Conservation (phyloP, 2,329 filamentous ascomycete genomes). For the Aureobasidium lini region DNA sequence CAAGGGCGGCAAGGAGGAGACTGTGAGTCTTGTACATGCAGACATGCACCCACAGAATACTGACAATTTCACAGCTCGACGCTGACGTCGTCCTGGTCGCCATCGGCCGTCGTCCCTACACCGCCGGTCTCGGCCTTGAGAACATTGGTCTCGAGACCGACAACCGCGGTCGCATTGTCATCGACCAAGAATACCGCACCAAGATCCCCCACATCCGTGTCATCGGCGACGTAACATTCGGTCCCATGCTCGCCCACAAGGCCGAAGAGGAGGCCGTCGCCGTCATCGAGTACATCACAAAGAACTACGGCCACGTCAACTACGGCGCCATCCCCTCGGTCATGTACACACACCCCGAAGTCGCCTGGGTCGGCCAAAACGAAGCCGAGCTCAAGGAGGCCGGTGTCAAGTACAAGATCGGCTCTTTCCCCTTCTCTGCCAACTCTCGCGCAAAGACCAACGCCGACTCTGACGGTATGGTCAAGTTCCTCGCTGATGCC, state of each 20-base stretch:
- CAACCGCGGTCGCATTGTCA: slow-evolving; percentile 88
- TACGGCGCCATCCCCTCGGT: slow-evolving; percentile 95
- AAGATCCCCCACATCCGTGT: slow-evolving; percentile 96
- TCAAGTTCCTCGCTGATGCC: slow-evolving; percentile 94
- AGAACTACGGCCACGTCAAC: slow-evolving; percentile 97
- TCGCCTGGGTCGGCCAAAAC: slow-evolving; percentile 96
- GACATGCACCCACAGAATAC: not conserved
- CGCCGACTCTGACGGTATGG: slow-evolving; percentile 87
- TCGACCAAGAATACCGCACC: slow-evolving; percentile 98
- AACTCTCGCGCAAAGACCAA: slow-evolving; percentile 99
- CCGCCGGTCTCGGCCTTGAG: slow-evolving; percentile 81
- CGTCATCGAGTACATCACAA: slow-evolving; percentile 93
- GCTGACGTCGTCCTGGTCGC: slow-evolving; percentile 94
- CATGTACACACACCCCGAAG: slow-evolving; percentile 99
- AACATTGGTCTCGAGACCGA: slow-evolving; percentile 89
- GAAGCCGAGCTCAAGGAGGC: slow-evolving; percentile 90
- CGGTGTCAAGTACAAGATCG: slow-evolving; percentile 85
- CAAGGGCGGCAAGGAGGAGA: slow-evolving; percentile 93
- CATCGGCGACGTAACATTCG: slow-evolving; percentile 93
- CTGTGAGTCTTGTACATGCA: slow-evolving; percentile 47
- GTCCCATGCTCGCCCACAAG: slow-evolving; percentile 98
- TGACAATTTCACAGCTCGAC: slow-evolving; percentile 56
- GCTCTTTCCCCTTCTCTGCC: slow-evolving; percentile 93
- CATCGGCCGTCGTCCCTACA: slow-evolving; percentile 94
- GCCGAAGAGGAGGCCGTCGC: slow-evolving; percentile 97